Conservation (phyloP, 2,329 filamentous ascomycete genomes). For the Fusarium succisae region DNA sequence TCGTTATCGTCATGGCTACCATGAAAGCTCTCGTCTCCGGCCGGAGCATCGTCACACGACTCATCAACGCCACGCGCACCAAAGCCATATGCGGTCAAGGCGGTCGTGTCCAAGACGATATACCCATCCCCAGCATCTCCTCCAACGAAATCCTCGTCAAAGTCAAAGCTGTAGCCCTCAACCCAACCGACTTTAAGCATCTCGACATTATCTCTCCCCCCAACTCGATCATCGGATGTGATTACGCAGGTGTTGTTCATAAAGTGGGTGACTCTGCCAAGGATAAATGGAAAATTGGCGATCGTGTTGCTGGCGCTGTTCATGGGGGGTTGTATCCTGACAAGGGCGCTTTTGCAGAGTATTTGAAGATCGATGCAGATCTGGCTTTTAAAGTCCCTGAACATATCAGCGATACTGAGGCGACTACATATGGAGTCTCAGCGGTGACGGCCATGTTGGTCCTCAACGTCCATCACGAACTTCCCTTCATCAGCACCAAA, state of each 20-base stretch:
- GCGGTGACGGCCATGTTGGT: background rate
- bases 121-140: background rate
- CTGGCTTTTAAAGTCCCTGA: background rate
- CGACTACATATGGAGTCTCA: background rate
- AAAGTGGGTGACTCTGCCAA: background rate
- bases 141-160: background rate
- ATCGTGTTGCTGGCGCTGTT: background rate
- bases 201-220: background rate
- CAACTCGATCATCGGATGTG: background rate
- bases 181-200: background rate
- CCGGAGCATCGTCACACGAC: background rate
- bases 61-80: background rate
- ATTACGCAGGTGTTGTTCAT: background rate
- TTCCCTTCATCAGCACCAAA: background rate
- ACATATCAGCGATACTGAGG: rapidly evolving
- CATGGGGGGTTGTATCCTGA: background rate
- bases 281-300: background rate
- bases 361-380: background rate
- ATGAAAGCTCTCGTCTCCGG: background rate
- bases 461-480: background rate
- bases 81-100: background rate
- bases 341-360: background rate
- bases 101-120: background rate
- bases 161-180: background rate
- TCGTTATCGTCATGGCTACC: background rate